A percentile compares a stretch with the other conserved stretches of the same genome.
Evolutionary conservation across 2,329 filamentous ascomycete genomes (phyloP).

Genomic region (Fusarium denticulatum): DNA sequence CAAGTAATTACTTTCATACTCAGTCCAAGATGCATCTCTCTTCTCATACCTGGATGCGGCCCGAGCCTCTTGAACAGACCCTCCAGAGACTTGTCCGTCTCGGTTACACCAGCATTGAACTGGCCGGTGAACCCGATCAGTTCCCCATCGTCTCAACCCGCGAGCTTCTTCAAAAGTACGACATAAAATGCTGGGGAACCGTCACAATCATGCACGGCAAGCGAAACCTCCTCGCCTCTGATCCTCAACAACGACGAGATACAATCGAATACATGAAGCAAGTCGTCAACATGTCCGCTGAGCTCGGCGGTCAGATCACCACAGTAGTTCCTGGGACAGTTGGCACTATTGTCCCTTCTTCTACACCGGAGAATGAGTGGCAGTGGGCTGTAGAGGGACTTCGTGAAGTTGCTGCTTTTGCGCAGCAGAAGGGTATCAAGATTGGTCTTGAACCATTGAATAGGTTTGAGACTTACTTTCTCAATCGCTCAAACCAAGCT

Average conservation of each 20-base stretch:
- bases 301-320: slow-evolving; percentile 22
- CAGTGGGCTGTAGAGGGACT: slow-evolving; percentile 29
- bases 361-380: slow-evolving; percentile 32
- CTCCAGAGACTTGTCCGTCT: slow-evolving; percentile 17
- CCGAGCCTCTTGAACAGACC: slow-evolving; percentile 28
- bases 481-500: slow-evolving; percentile 33
- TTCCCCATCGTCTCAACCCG: slow-evolving; percentile 3
- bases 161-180: slow-evolving; percentile 23
- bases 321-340: slow-evolving; percentile 26
- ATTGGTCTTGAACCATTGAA: slow-evolving; percentile 35
- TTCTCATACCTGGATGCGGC: slow-evolving; percentile 38
- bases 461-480: slow-evolving; percentile 37
- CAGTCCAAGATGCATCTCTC: slow-evolving; percentile 26
- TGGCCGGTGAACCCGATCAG: slow-evolving; percentile 24
- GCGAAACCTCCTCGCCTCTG: slow-evolving; percentile 26
- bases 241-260: slow-evolving; percentile 18
- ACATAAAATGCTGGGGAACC: slow-evolving; percentile 29
- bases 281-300: slow-evolving; percentile 21
- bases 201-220: slow-evolving; percentile 33
- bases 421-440: slow-evolving; percentile 13
- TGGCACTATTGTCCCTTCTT: slow-evolving; percentile 15
- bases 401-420: slow-evolving; percentile 21
- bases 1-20: accelerated
- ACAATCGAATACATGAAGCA: slow-evolving; percentile 32
- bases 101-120: slow-evolving; percentile 30